A percentile compares a stretch with the other conserved stretches of the same genome.
These are phyloP conservation scores for Castanea crenata DNA, from an alignment of 306 rosid species.

Conservation along the genomic window DNA sequence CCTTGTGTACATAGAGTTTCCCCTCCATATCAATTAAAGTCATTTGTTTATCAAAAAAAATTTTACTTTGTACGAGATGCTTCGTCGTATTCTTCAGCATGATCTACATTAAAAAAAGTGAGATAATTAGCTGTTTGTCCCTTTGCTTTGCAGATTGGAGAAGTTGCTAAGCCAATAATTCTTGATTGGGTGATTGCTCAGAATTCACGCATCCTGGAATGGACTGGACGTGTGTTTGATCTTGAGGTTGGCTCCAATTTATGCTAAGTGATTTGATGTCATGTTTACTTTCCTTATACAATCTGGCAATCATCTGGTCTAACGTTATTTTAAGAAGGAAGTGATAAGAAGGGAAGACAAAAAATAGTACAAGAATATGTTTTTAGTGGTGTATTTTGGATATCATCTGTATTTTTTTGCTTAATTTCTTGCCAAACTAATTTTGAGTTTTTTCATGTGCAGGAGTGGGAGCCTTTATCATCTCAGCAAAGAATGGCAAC, in stretches of 20 bases:
- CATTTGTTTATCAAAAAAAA: too few species aligned
- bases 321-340: background rate
- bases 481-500: slow-evolving; percentile 52
- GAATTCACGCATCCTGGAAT: slow-evolving; percentile 44
- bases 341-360: background rate
- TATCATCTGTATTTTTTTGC: background rate
- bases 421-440: background rate
- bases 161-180: slow-evolving; percentile 51
- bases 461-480: slow-evolving; percentile 61
- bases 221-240: slow-evolving; percentile 58
- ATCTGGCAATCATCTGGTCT: background rate
- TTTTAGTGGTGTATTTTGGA: background rate
- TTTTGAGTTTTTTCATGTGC: slow-evolving; percentile 12
- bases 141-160: slow-evolving; percentile 41
- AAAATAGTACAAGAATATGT: background rate
- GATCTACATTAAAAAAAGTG: background rate
- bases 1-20: too few species aligned
- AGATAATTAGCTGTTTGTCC: slow-evolving; percentile 9
- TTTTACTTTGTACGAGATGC: background rate
- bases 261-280: slow-evolving; percentile 2
- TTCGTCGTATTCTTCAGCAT: background rate
- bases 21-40: too few species aligned
- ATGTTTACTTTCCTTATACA: background rate
- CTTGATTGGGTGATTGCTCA: slow-evolving; percentile 67
- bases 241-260: slow-evolving; percentile 44